Percentiles rank a stretch among this genome's conserved stretches.
Evolutionary conservation across 2,329 filamentous ascomycete species (phyloP).

Genomic region (Tricladium varicosporioides): DNA sequence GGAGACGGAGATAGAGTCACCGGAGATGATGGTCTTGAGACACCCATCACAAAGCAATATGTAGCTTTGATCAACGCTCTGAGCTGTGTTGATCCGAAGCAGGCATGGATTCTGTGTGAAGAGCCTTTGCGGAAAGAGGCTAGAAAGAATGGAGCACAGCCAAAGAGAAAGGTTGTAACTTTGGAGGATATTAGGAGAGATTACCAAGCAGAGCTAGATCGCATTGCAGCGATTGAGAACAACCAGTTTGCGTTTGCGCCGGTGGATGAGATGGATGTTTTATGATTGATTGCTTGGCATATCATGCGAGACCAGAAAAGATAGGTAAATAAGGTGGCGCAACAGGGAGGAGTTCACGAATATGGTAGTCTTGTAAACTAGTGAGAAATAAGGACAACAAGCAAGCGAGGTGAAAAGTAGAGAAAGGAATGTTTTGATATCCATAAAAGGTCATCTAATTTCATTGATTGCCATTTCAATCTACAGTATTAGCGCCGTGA

Average conservation of each 20-base stretch:
- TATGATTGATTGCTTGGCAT: constrained; percentile 22
- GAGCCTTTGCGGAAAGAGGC: constrained; percentile 37
- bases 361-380: constrained; percentile 10
- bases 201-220: constrained; percentile 87
- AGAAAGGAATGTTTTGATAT: constrained; percentile 4
- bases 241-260: constrained; percentile 79
- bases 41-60: constrained; percentile 70
- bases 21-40: constrained; percentile 55
- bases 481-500: constrained; percentile 4
- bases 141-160: constrained; percentile 4
- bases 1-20: constrained; percentile 58
- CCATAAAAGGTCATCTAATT: constrained; percentile 2
- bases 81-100: constrained; percentile 77
- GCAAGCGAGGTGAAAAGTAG: not conserved
- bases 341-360: constrained; percentile 10
- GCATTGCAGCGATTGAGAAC: constrained; percentile 81
- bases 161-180: constrained; percentile 75
- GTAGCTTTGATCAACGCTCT: constrained; percentile 91
- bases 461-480: constrained; percentile 5
- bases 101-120: constrained; percentile 75
- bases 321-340: constrained; percentile 10
- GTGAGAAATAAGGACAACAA: constrained; percentile 5
- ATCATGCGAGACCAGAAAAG: not conserved
- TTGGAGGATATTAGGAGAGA: constrained; percentile 82
- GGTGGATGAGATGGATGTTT: constrained; percentile 40